Evolutionary conservation across 1,284 basidiomycete species (phyloP), one percentile per base, ranked within the genome.

Genomic region (Paramarasmius palmivorus): DNA sequence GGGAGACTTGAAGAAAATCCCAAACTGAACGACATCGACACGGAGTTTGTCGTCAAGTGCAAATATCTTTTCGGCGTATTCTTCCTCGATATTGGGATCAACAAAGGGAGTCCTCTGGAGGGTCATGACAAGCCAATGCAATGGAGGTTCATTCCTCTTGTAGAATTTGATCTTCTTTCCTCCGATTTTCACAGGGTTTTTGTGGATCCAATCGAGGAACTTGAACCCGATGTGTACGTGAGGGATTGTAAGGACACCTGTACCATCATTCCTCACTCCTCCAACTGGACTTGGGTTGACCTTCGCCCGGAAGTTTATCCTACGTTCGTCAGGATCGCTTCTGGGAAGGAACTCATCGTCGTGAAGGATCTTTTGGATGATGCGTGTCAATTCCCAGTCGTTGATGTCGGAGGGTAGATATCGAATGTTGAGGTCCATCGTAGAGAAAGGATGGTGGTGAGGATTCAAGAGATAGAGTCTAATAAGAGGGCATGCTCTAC

Each of bases 11-110:
- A 77, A 81, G 61, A 79, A 76, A 25, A 76, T 58, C 29, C 88
- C 87, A 59, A 89, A 81, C 60, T 90, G 86, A 29, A 89, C 69
- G 22, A 72, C 72, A 53, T 81, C 74, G 7, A 90, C 71, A 19
- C 82, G 77, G 36, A 88, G 67, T 15, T 69, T 67, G 9, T 74
- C 68, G 22, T 76, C 65, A 20, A 87, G 72, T 12, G 72, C 68
- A 29, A 65, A 62, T 9, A 82, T 59, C 42, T 72, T 87, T 10
- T 68, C 57, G 49, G 76, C 70, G 40, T 76, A 79, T 50, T 79
- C 74, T 63, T 81, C 78, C 52, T 84, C 84, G 1, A 81, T 74
- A 22, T 80, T 74, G 0, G 88, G 86, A 57, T 82, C 68, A 14
- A 84, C 72, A 61, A 81, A 90, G 0, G 79, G 82, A 0, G 84